These are phyloP conservation scores for Hirschioporus abietinus DNA, from an alignment of 768 basidiomycete genomes.

Conservation along the genomic window DNA sequence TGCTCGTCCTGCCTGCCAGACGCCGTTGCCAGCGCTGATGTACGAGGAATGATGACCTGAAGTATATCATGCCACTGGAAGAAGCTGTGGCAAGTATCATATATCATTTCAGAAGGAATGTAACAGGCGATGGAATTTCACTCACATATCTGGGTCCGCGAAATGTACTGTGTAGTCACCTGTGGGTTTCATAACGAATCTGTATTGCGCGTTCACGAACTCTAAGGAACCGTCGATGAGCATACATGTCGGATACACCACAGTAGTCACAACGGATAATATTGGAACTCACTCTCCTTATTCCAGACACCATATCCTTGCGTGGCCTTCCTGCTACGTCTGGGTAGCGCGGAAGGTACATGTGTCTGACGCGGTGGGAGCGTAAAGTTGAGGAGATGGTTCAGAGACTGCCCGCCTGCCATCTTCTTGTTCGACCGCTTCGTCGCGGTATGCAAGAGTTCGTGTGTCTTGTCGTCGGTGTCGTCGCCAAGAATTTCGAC, in stretches of 20 bases:
- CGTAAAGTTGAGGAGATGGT: constrained; percentile 91
- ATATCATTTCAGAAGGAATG: constrained; percentile 5
- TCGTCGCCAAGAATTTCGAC: background rate
- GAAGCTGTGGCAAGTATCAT: constrained; percentile 46
- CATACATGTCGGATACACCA: constrained; percentile 12
- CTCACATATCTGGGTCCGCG: constrained; percentile 95
- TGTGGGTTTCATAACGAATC: constrained; percentile 90
- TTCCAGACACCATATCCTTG: constrained; percentile 70
- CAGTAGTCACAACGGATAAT: constrained; percentile 2
- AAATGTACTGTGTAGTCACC: constrained; percentile 94
- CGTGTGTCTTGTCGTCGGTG: background rate
- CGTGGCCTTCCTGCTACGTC: constrained; percentile 70
- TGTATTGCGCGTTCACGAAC: constrained; percentile 94
- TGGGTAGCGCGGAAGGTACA: constrained; percentile 50
- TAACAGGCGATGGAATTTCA: constrained; percentile 14
- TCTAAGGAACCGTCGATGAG: constrained; percentile 40
- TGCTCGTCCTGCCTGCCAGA: constrained; percentile 37
- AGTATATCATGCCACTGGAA: constrained; percentile 96
- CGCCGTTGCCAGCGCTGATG: constrained; percentile 67
- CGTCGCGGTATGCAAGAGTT: background rate
- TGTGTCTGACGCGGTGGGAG: constrained; percentile 81
- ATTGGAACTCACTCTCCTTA: constrained; percentile 74
- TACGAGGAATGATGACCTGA: constrained; percentile 88
- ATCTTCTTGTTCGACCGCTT: constrained; percentile 61
- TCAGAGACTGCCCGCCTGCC: constrained; percentile 57